A percentile compares a stretch with the other conserved stretches of the same genome.
Evolutionary conservation across 1,139 yeast species (phyloP).

Genomic region (Protomyces gravidus): DNA sequence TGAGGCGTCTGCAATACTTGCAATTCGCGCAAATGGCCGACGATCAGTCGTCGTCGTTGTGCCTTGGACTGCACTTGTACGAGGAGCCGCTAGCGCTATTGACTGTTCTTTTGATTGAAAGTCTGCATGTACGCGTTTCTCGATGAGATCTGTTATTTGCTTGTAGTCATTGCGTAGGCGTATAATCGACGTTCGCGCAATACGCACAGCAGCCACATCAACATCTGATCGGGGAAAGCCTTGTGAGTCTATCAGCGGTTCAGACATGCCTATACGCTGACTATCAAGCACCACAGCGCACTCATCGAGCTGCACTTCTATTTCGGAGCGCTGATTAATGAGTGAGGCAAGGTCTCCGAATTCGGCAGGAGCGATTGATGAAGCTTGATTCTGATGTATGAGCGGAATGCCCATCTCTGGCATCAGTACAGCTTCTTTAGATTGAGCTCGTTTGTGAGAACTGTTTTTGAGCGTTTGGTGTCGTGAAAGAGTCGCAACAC

Average conservation of each 20-base stretch:
- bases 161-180: constrained; percentile 66
- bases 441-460: too few relatives aligned
- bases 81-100: constrained; percentile 42
- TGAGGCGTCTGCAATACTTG: constrained; percentile 45
- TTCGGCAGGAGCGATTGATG: background rate
- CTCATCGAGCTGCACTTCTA: constrained; percentile 38
- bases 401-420: constrained; percentile 28
- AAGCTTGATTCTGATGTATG: constrained; percentile 17
- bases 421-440: too few relatives aligned
- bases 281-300: constrained; percentile 36
- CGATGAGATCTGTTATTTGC: constrained; percentile 39
- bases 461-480: too few relatives aligned
- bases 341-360: constrained; percentile 30
- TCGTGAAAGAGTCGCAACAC: too few relatives aligned
- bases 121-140: constrained; percentile 18
- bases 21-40: constrained; percentile 38
- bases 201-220: constrained; percentile 59
- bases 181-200: constrained; percentile 63
- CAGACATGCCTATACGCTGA: constrained; percentile 56
- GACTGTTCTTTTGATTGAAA: constrained; percentile 39
- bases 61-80: constrained; percentile 20
- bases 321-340: constrained; percentile 33
- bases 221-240: constrained; percentile 85
- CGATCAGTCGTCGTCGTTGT: constrained; percentile 47
- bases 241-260: constrained; percentile 60